Evolutionary conservation across 176 grass and related monocot species (phyloP).

Genomic region (Eleusine indica): DNA sequence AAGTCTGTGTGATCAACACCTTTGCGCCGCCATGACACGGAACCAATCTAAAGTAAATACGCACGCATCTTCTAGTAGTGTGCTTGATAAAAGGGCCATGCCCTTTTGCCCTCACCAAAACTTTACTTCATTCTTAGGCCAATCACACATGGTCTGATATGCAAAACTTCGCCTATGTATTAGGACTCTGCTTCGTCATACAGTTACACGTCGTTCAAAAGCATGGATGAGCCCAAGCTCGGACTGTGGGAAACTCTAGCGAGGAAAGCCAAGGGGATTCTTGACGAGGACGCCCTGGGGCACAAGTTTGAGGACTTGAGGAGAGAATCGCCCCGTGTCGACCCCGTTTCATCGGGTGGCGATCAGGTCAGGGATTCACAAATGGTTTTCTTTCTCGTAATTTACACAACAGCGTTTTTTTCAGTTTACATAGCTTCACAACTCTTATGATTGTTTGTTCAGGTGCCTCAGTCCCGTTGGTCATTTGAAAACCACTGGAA

Average conservation of each 20-base stretch:
- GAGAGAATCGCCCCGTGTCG: constrained; percentile 30
- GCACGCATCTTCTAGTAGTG: too few relatives aligned
- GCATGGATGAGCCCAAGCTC: constrained; percentile 66
- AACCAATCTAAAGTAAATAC: too few relatives aligned
- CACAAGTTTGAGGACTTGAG: constrained; percentile 56
- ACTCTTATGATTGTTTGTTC: not conserved
- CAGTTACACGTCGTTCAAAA: constrained; percentile 79
- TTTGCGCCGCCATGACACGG: not conserved
- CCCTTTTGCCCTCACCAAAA: too few relatives aligned
- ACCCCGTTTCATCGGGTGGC: constrained; percentile 8
- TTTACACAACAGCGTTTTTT: not conserved
- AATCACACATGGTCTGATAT: not conserved
- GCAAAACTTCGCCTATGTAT: constrained; percentile 17
- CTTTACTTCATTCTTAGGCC: too few relatives aligned
- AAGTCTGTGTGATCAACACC: not conserved
- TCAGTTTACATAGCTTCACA: not conserved
- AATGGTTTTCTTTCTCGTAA: not conserved
- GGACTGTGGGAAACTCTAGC: constrained; percentile 69
- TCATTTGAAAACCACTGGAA: constrained; percentile 50
- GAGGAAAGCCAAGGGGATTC: constrained; percentile 75
- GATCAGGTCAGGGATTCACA: constrained; percentile 37
- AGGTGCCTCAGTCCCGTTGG: constrained; percentile 39
- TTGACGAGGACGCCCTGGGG: constrained; percentile 60
- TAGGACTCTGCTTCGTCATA: constrained; percentile 47
- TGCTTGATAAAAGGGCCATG: too few relatives aligned